A percentile compares a stretch with the other conserved stretches of the same genome.
Evolutionary conservation across 495 filamentous ascomycete genomes (phyloP).

Genomic region (Neurospora sp.): DNA sequence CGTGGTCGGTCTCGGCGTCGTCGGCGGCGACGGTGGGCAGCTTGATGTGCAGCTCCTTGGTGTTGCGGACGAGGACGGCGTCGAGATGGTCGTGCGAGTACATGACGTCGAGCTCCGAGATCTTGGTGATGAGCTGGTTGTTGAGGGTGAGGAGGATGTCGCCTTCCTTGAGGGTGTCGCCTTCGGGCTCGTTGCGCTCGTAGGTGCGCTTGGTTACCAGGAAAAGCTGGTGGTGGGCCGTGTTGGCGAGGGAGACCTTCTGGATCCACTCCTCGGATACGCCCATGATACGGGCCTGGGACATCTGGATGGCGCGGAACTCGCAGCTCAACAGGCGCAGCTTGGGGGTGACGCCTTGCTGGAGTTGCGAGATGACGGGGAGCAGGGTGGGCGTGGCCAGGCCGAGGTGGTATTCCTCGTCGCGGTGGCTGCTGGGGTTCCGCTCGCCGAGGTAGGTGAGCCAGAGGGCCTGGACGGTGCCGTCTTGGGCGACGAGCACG

Average conservation of each 20-base stretch:
- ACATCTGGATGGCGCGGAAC: constrained; percentile 92
- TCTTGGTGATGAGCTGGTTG: constrained; percentile 81
- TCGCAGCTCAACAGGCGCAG: constrained; percentile 88
- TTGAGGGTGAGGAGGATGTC: constrained; percentile 91
- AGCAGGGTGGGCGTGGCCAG: constrained; percentile 80
- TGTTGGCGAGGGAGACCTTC: constrained; percentile 74
- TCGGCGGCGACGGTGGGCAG: constrained; percentile 81
- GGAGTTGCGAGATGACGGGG: constrained; percentile 74
- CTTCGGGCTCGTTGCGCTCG: constrained; percentile 55
- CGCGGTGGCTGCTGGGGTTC: constrained; percentile 62
- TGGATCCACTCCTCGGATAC: constrained; percentile 92
- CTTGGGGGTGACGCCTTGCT: constrained; percentile 63
- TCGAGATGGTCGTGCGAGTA: constrained; percentile 79
- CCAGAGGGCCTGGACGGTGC: constrained; percentile 90
- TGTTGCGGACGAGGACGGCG: constrained; percentile 77
- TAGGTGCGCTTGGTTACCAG: constrained; percentile 82
- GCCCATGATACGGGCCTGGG: constrained; percentile 95
- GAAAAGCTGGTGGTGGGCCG: constrained; percentile 89
- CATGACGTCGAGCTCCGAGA: constrained; percentile 92
- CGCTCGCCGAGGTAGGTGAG: constrained; percentile 92
- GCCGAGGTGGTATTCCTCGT: constrained; percentile 95
- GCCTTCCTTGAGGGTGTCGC: constrained; percentile 63
- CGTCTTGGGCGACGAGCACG: constrained; percentile 80
- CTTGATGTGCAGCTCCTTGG: constrained; percentile 63
- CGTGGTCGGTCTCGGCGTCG: constrained; percentile 84